These are phyloP conservation scores for Camellia oleifera DNA, from an alignment of 179 eudicot genomes.

Conservation along the genomic window DNA sequence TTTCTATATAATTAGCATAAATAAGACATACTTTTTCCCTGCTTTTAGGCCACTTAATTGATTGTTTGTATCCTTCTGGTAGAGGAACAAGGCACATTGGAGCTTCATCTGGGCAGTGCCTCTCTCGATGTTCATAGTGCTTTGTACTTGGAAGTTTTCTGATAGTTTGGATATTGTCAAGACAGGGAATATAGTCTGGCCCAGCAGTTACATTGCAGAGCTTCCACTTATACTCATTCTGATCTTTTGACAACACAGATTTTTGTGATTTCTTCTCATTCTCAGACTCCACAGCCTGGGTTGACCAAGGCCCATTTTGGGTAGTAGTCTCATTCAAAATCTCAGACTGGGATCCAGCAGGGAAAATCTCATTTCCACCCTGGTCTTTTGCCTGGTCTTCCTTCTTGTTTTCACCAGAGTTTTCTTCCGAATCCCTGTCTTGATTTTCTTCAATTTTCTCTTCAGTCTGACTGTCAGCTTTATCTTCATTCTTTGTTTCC, in stretches of 20 bases:
- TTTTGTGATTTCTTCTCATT: slow-evolving; percentile 46
- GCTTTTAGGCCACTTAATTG: slow-evolving; percentile 73
- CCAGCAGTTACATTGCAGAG: slow-evolving; percentile 62
- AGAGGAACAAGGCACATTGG: slow-evolving; percentile 73
- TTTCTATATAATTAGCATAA: background rate
- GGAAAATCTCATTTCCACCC: slow-evolving; percentile 35
- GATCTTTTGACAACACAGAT: slow-evolving; percentile 13
- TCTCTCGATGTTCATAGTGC: slow-evolving; percentile 73
- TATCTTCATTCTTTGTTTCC: slow-evolving; percentile 24
- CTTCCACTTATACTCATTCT: slow-evolving; percentile 33
- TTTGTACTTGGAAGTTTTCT: slow-evolving; percentile 42
- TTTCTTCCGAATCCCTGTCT: slow-evolving; percentile 31
- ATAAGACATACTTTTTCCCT: slow-evolving; percentile 50
- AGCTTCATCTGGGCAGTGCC: slow-evolving; percentile 64
- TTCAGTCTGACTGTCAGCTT: slow-evolving; percentile 27
- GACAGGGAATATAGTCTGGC: slow-evolving; percentile 67
- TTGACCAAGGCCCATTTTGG: slow-evolving; percentile 52
- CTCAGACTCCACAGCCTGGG: slow-evolving; percentile 62
- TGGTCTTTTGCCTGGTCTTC: slow-evolving; percentile 24
- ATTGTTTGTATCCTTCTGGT: slow-evolving; percentile 54
- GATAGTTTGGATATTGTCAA: slow-evolving; percentile 57
- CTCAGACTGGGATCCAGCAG: slow-evolving; percentile 59
- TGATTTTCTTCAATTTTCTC: slow-evolving; percentile 29
- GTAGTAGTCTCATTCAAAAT: slow-evolving; percentile 51
- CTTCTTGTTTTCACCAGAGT: slow-evolving; percentile 25